These are phyloP conservation scores for Paraurostyla sp. DNA, from an alignment of 73 alveolate genomes.

Conservation along the genomic window DNA sequence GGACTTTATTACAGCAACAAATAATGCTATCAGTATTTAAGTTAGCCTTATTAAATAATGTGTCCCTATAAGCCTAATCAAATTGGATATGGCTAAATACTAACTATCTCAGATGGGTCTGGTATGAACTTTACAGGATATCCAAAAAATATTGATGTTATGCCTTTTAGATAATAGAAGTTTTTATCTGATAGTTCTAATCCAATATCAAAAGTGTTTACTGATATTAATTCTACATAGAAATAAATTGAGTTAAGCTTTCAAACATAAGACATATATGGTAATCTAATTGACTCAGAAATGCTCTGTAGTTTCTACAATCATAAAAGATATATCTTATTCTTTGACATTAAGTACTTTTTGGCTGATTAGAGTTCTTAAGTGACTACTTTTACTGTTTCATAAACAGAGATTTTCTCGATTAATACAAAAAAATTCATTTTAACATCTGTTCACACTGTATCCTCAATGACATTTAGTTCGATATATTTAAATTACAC, in stretches of 20 bases:
- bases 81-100: background rate
- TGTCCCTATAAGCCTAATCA: conserved; percentile 18
- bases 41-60: background rate
- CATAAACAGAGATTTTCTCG: background rate
- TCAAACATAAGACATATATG: conserved; percentile 12
- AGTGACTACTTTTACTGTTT: background rate
- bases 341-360: background rate
- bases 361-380: background rate
- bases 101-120: background rate
- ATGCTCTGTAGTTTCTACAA: background rate
- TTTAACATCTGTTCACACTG: background rate
- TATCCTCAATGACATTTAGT: background rate
- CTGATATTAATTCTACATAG: background rate
- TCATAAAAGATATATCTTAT: conserved; percentile 2
- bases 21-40: conserved; percentile 12
- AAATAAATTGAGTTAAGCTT: background rate
- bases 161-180: background rate
- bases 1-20: background rate
- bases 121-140: conserved; percentile 1
- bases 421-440: background rate
- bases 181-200: background rate
- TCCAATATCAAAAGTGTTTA: background rate
- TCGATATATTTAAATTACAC: conserved; percentile 26
- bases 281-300: background rate
- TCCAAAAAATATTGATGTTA: background rate